Evolutionary conservation across 805 yeast genomes (phyloP).

Genomic region (Pichia rugopelliculosa): DNA sequence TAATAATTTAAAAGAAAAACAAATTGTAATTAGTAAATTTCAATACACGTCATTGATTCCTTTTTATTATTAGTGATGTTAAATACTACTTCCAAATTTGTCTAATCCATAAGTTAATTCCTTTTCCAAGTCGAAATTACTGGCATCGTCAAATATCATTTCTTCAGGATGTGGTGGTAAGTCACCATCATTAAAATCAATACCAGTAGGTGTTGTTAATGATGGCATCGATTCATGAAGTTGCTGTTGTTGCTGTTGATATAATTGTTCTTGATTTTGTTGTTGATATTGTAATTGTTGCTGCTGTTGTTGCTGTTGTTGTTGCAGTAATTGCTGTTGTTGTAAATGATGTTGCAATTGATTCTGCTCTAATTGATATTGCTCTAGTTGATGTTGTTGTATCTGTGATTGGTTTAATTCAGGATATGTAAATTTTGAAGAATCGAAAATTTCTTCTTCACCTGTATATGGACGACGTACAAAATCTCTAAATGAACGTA

Average conservation of each 20-base stretch:
- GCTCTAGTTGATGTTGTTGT: slow-evolving; percentile 9
- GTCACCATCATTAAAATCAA: slow-evolving; percentile 38
- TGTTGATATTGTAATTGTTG: slow-evolving; percentile 5
- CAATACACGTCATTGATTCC: too few species aligned
- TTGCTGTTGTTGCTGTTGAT: slow-evolving; percentile 9
- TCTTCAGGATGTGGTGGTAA: slow-evolving; percentile 61
- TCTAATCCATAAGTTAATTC: slow-evolving; percentile 66
- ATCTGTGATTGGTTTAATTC: slow-evolving; percentile 12
- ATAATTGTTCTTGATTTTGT: neutral
- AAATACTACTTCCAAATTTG: slow-evolving; percentile 29
- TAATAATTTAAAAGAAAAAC: too few species aligned
- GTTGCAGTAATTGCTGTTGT: slow-evolving; percentile 13
- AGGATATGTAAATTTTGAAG: slow-evolving; percentile 12
- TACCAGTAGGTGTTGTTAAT: slow-evolving; percentile 38
- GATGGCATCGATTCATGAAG: slow-evolving; percentile 20
- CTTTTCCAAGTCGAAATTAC: slow-evolving; percentile 45
- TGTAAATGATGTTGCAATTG: slow-evolving; percentile 18
- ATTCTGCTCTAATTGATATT: slow-evolving; percentile 10
- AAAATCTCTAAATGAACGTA: slow-evolving; percentile 65
- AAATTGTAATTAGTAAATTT: too few species aligned
- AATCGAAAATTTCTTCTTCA: slow-evolving; percentile 14
- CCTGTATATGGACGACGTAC: slow-evolving; percentile 40
- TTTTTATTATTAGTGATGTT: neutral
- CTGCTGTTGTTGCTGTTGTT: slow-evolving; percentile 13
- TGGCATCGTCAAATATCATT: slow-evolving; percentile 23